Evolutionary conservation across 2,329 filamentous ascomycete species (phyloP), one percentile per base, ranked within the genome.

Genomic region (Aureobasidium sp.): DNA sequence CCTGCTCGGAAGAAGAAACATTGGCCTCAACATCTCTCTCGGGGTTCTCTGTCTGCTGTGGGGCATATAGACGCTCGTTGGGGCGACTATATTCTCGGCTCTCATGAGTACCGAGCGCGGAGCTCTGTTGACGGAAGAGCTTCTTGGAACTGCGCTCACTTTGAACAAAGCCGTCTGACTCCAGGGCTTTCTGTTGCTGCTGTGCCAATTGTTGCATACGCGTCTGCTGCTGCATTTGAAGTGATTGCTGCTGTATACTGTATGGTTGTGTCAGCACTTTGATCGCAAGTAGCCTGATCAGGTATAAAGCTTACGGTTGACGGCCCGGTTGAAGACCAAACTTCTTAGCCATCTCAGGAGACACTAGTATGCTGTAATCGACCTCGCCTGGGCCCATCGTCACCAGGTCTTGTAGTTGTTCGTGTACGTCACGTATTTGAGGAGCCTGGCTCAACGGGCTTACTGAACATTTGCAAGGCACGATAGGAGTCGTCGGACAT

Each of bases 281-380:
- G 6, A 12, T n/a, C 29, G 56, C 17, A 12, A 34, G 15, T 9
- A 5, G 13, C 7, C 7, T 13, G 7, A 17, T 2, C 13, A 1
- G 29, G 3, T 1, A n/a, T 17, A 20, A 26, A 6, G 78, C 86
- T 73, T 77, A 89, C 87, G 85, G 84, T 71, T 84, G 85, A 70
- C 87, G 84, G 70, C 87, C 91, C 73, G 91, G 93, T 56, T 88
- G 87, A 80, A 92, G 86, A 65, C 89, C 90, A 46, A 86, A 85
- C 70, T 59, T 60, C 44, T 89, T 87, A 66, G 87, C 87, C 57
- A 94, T 78, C 59, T 84, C 77, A 74, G 86, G 87, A 66, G 78
- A 80, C 78, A 85, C 82, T 48, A 73, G 77, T 74, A 87, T 84
- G 64, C 80, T 84, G 71, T 86, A 87, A 61, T 72, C 69, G 70